Conservation (phyloP, 495 filamentous ascomycete genomes). For the Lophiostoma macrostomum region DNA sequence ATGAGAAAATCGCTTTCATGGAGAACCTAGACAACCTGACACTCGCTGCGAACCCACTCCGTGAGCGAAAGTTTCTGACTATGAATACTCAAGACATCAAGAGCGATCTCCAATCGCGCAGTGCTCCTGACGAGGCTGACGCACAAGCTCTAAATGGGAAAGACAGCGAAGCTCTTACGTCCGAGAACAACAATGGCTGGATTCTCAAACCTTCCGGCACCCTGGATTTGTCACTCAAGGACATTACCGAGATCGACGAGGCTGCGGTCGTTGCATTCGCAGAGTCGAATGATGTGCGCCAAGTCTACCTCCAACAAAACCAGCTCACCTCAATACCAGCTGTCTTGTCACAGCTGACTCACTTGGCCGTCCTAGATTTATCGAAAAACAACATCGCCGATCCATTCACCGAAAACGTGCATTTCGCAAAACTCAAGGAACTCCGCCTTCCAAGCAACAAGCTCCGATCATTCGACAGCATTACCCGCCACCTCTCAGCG, state of each 20-base stretch:
- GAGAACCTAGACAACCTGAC: slow-evolving; percentile 67
- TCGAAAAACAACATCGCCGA: slow-evolving; percentile 72
- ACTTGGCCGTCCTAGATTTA: slow-evolving; percentile 71
- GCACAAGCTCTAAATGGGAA: slow-evolving; percentile 9
- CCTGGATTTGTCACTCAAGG: slow-evolving; percentile 45
- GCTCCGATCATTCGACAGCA: slow-evolving; percentile 60
- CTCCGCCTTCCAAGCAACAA: slow-evolving; percentile 70
- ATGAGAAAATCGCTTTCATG: slow-evolving; percentile 77
- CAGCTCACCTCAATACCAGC: slow-evolving; percentile 65
- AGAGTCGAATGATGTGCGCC: slow-evolving; percentile 47
- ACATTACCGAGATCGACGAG: slow-evolving; percentile 45
- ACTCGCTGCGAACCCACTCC: slow-evolving; percentile 80
- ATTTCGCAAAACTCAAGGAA: slow-evolving; percentile 68
- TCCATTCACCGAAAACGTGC: slow-evolving; percentile 59
- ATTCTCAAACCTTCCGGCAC: slow-evolving; percentile 31
- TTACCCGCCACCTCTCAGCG: slow-evolving; percentile 62
- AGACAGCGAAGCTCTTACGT: neutral
- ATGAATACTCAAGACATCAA: slow-evolving; percentile 83
- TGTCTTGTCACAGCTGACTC: slow-evolving; percentile 61
- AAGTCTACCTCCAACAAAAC: slow-evolving; percentile 73
- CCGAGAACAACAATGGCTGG: slow-evolving; percentile 24
- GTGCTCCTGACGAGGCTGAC: slow-evolving; percentile 53
- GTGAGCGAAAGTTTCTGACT: slow-evolving; percentile 77
- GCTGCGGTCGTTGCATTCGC: slow-evolving; percentile 49
- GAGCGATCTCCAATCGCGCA: slow-evolving; percentile 63